Evolutionary conservation across 2,329 filamentous ascomycete species (phyloP).

Genomic region (Trichoderma gracile): DNA sequence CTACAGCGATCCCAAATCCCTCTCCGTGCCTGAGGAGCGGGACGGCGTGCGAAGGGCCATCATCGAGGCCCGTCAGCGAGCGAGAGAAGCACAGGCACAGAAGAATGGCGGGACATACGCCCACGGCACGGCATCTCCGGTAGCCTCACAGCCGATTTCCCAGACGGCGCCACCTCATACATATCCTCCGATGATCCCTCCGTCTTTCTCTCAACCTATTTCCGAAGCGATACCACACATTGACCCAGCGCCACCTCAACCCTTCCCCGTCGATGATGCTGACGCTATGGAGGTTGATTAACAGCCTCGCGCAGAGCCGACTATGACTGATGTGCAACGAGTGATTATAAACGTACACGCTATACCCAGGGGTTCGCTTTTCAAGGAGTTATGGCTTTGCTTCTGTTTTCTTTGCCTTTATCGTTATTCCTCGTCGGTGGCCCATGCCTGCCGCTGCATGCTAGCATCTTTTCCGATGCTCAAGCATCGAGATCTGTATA

Average conservation of each 20-base stretch:
- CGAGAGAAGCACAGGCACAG: slow-evolving; percentile 61
- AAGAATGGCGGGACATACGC: slow-evolving; percentile 30
- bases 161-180: background rate
- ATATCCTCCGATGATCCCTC: no score
- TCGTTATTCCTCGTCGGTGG: background rate
- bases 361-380: slow-evolving; percentile 13
- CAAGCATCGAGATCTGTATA: slow-evolving; percentile 3
- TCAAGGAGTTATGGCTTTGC: background rate
- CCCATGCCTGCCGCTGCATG: background rate
- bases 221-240: background rate
- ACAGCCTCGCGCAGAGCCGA: background rate
- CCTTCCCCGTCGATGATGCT: slow-evolving; percentile 41
- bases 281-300: slow-evolving; percentile 68
- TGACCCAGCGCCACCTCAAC: slow-evolving; percentile 2
- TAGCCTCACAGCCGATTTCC: background rate
- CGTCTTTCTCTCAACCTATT: no score
- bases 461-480: background rate
- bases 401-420: background rate
- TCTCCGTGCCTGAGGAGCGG: slow-evolving; percentile 72
- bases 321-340: slow-evolving; percentile 7
- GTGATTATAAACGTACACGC: background rate
- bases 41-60: slow-evolving; percentile 82
- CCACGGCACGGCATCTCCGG: slow-evolving; percentile 2
- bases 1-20: slow-evolving; percentile 75
- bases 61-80: slow-evolving; percentile 71